Base-by-base conservation (phyloP, 2,329 filamentous ascomycete genomes). In the Juglanconis juglandina region DNA sequence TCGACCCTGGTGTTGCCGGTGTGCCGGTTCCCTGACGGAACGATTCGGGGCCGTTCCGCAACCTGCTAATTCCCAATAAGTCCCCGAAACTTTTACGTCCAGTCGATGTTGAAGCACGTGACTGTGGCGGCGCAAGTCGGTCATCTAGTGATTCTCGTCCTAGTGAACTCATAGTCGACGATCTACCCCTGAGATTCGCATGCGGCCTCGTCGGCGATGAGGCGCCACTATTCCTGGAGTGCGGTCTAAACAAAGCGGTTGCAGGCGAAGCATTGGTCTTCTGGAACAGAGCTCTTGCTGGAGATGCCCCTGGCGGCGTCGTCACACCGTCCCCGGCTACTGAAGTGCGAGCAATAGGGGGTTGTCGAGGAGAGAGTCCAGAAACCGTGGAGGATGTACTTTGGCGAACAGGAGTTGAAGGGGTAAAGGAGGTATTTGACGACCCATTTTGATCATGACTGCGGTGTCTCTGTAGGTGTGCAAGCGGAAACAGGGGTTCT, bases 21-120 rank as follows among this genome's bases (percentile, higher is more conserved):
- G 86, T 87, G 56, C 87, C 75, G n/a, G 87, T 87, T 13, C 87
- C 88, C 69, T 91, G 85, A 14, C 87, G 83, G 33, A 84, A 77
- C 5, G 88, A 83, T 52, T 96, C 92, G 1, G 90, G 90, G 67
- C 91, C 91, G 68, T 96, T 90, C 53, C 94, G 85, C 62, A 96
- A 82, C 64, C 93, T 86, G 64, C 86, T 83, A 24, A 97, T 77
- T 13, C 86, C 88, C 68, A 99, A 87, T 24, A 98, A 79, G 66
- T 96, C 95, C 56, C 93, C 92, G 68, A 99, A 92, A 74, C 94
- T 98, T 74, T 93, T 95, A 58, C 95, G 85, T 5, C 93, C 92
- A n/a, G 89, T 94, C 0, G 92, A 96, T 1, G 89, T 91, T 1
- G 93, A 96, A 5, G 87, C 93, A 55, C 92, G 83, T n/a, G 86